A percentile compares a stretch with the other conserved stretches of the same genome.
Conservation (phyloP, 2,329 filamentous ascomycete species). For the Apiospora rasikravindrae region DNA sequence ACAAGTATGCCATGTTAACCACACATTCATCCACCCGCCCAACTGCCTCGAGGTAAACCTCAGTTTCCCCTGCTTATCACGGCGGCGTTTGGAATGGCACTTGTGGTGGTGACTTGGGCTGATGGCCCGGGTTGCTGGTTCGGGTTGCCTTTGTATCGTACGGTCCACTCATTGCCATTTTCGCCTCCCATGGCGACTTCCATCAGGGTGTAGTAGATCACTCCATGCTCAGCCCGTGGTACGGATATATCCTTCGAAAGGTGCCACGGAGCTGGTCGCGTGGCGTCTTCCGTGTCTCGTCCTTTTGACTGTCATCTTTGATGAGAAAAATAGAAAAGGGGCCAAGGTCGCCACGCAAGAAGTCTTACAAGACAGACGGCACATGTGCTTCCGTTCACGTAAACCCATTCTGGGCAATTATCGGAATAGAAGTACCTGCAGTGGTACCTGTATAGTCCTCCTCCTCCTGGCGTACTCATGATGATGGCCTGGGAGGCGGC, state of each 20-base stretch:
- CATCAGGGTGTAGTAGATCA: slow-evolving; percentile 54
- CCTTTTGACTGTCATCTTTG: slow-evolving; percentile 49
- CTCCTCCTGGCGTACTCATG: slow-evolving; percentile 18
- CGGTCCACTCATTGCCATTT: slow-evolving; percentile 44
- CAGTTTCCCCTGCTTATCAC: slow-evolving; percentile 28
- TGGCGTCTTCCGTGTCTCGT: slow-evolving; percentile 48
- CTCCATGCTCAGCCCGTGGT: slow-evolving; percentile 51
- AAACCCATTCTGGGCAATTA: neutral
- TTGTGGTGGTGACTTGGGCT: slow-evolving; percentile 29
- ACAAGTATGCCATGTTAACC: neutral
- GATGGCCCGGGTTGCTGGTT: slow-evolving; percentile 25
- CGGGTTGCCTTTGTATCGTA: slow-evolving; percentile 39
- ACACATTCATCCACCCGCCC: neutral
- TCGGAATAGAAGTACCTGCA: neutral
- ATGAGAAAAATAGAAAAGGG: neutral
- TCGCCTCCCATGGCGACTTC: slow-evolving; percentile 48
- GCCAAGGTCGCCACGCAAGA: neutral
- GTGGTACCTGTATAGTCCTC: neutral
- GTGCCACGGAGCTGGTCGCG: slow-evolving; percentile 33
- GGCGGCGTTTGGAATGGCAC: slow-evolving; percentile 34
- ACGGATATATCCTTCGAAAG: slow-evolving; percentile 50
- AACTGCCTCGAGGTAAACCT: neutral
- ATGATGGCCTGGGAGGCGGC: neutral
- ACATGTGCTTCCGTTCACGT: neutral
- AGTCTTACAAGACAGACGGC: neutral